These are phyloP conservation scores for Pterocarpus macrocarpus DNA, from an alignment of 306 rosid species.

Conservation along the genomic window DNA sequence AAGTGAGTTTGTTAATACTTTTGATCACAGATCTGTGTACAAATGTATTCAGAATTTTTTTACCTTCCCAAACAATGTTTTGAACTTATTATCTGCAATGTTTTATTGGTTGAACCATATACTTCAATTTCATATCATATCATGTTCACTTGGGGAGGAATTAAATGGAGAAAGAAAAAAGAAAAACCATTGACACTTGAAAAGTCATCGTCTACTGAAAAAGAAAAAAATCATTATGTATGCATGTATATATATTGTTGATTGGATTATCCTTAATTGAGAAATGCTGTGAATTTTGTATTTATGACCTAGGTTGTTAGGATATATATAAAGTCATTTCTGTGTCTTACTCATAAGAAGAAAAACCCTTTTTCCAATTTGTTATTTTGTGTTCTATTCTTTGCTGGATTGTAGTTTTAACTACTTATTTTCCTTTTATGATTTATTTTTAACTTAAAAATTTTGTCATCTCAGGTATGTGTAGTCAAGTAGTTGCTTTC, in stretches of 20 bases:
- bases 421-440: not conserved
- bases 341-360: constrained; percentile 28
- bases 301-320: constrained; percentile 15
- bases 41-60: not conserved
- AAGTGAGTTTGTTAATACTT: constrained; percentile 65
- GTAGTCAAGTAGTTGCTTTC: constrained; percentile 79
- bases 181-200: not conserved
- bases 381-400: constrained; percentile 16
- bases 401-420: constrained; percentile 31
- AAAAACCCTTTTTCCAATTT: constrained; percentile 14
- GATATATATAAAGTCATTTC: constrained; percentile 9
- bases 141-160: constrained; percentile 5
- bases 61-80: not conserved
- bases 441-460: constrained; percentile 30
- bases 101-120: constrained; percentile 27
- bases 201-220: not conserved
- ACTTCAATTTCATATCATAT: constrained; percentile 10
- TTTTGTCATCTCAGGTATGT: constrained; percentile 67
- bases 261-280: not conserved
- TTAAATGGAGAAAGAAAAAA: constrained; percentile 9
- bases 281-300: constrained; percentile 7
- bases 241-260: too few relatives aligned
- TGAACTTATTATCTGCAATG: constrained; percentile 6
- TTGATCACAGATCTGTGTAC: constrained; percentile 4
- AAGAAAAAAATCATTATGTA: too few relatives aligned